These are phyloP conservation scores for Melastoma candidum DNA, from an alignment of 441 rosid species.

Conservation along the genomic window DNA sequence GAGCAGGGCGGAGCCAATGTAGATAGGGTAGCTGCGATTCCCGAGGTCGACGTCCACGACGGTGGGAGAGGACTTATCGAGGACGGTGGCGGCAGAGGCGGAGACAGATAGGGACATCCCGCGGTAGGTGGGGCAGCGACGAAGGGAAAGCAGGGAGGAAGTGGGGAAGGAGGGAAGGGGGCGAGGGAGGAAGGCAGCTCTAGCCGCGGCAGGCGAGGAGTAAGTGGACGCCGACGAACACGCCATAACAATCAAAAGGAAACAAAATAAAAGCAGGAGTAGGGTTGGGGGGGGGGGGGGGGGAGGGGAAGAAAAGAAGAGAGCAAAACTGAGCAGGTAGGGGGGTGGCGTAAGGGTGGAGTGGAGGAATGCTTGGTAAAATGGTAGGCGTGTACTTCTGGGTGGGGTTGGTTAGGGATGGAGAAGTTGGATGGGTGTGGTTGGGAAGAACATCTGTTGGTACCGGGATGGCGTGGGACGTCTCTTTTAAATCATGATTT, in stretches of 20 bases:
- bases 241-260: slow-evolving; percentile 27
- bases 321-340: background rate
- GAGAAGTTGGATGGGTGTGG: background rate
- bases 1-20: slow-evolving; percentile 82
- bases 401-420: slow-evolving; percentile 12
- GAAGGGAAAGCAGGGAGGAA: slow-evolving; percentile 18
- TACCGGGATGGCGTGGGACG: too few species aligned
- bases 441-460: too few species aligned
- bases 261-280: slow-evolving; percentile 38
- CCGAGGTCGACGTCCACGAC: slow-evolving; percentile 88
- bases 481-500: too few species aligned
- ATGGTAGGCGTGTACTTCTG: background rate
- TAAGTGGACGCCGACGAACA: slow-evolving; percentile 1
- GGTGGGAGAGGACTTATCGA: slow-evolving; percentile 58
- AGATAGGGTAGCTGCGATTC: slow-evolving; percentile 81
- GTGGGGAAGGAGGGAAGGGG: slow-evolving; percentile 27
- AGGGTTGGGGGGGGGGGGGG: slow-evolving; percentile 40
- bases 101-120: slow-evolving; percentile 15
- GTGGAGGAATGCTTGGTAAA: too few species aligned
- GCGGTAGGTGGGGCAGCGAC: slow-evolving; percentile 9
- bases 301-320: background rate
- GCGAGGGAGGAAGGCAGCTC: background rate
- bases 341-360: background rate
- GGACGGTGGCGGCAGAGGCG: slow-evolving; percentile 47
- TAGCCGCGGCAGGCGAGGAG: too few species aligned